A percentile compares a stretch with the other conserved stretches of the same genome.
Evolutionary conservation across 2,329 filamentous ascomycete genomes (phyloP).

Genomic region (Diaporthe humulicola): DNA sequence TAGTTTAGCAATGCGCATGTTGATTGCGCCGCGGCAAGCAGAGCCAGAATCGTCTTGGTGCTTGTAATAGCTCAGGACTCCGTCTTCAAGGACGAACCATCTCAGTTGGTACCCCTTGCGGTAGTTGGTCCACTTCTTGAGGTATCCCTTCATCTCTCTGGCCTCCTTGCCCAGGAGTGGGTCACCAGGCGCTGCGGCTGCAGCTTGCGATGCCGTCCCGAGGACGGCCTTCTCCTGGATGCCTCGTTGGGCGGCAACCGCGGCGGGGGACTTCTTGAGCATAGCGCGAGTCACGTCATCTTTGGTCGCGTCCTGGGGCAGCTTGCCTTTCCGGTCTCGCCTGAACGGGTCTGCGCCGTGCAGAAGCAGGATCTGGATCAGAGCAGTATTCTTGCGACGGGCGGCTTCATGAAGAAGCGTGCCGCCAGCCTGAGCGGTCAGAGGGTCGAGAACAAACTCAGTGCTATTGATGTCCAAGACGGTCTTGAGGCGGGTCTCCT

Average conservation of each 20-base stretch:
- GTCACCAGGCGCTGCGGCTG: slow-evolving; percentile 67
- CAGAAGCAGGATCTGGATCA: slow-evolving; percentile 90
- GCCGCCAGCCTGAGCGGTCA: slow-evolving; percentile 85
- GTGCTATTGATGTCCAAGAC: slow-evolving; percentile 93
- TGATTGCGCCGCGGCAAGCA: slow-evolving; percentile 96
- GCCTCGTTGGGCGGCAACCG: slow-evolving; percentile 91
- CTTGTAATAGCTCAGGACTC: slow-evolving; percentile 98
- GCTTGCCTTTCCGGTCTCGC: slow-evolving; percentile 92
- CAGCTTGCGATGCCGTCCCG: slow-evolving; percentile 72
- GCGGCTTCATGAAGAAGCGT: slow-evolving; percentile 95
- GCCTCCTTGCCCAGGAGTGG: slow-evolving; percentile 84
- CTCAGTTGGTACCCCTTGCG: slow-evolving; percentile 95
- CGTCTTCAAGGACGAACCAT: slow-evolving; percentile 98
- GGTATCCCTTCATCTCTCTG: slow-evolving; percentile 96
- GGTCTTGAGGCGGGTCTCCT: slow-evolving; percentile 87
- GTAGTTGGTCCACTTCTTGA: slow-evolving; percentile 99
- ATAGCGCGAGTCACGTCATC: slow-evolving; percentile 91
- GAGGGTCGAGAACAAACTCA: slow-evolving; percentile 86
- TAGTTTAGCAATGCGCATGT: slow-evolving; percentile 95
- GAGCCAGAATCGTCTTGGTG: slow-evolving; percentile 97
- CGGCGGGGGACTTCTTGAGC: slow-evolving; percentile 93
- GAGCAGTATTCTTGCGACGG: slow-evolving; percentile 84
- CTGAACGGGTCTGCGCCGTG: slow-evolving; percentile 97
- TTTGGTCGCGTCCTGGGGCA: slow-evolving; percentile 96
- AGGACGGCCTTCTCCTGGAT: slow-evolving; percentile 98